Percentiles rank a stretch among this genome's conserved stretches.
These are phyloP conservation scores for Cinnamomum chago DNA, from an alignment of 164 flowering plant genomes.

Conservation along the genomic window DNA sequence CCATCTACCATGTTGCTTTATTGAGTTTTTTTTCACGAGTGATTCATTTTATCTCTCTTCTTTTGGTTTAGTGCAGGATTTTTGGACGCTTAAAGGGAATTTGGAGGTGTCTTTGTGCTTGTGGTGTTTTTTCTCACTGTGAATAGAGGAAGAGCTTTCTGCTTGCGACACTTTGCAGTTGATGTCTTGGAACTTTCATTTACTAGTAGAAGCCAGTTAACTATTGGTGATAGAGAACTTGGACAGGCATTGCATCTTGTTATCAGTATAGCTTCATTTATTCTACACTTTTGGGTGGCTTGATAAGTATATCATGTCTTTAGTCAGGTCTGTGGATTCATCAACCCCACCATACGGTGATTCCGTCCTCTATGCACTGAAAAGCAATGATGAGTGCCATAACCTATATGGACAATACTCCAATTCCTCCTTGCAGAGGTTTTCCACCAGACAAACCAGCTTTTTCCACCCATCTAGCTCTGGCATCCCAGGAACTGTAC, in stretches of 20 bases:
- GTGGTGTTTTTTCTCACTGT: background rate
- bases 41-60: background rate
- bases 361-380: slow-evolving; percentile 34
- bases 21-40: background rate
- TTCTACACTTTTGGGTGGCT: background rate
- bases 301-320: slow-evolving; percentile 32
- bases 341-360: slow-evolving; percentile 43
- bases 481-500: slow-evolving; percentile 26
- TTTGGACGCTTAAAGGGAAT: background rate
- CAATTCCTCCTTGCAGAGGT: slow-evolving; percentile 50
- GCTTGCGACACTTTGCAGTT: background rate
- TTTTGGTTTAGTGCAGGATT: background rate
- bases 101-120: background rate
- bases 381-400: slow-evolving; percentile 28
- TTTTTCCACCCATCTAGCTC: slow-evolving; percentile 30
- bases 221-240: background rate
- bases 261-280: background rate
- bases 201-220: background rate
- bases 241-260: background rate
- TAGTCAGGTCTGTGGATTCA: slow-evolving; percentile 51
- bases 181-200: background rate
- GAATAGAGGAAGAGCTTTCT: background rate
- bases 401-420: slow-evolving; percentile 31
- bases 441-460: background rate
- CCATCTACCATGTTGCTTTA: background rate